phyloP scores from a whole-genome alignment of 768 basidiomycete genomes.

The Kwoniella pini region DNA sequence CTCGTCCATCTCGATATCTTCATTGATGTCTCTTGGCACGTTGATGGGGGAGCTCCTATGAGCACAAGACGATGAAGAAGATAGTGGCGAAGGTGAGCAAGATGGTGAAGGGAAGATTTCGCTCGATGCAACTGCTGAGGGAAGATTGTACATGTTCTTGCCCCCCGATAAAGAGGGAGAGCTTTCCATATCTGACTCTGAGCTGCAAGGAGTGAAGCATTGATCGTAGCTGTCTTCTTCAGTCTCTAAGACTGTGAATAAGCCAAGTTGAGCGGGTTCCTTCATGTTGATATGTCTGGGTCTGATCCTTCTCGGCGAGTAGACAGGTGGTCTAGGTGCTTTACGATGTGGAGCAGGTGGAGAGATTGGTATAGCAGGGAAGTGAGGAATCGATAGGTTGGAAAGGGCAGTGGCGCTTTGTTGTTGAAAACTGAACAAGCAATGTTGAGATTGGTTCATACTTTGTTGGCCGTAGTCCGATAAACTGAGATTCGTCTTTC shows the following conservation, averaged over 20 bases:
- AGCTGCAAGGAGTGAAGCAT: not conserved
- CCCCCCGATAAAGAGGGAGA: no score
- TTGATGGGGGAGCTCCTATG: not conserved
- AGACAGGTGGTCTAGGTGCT: constrained; percentile 62
- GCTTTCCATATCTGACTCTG: not conserved
- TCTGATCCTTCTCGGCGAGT: constrained; percentile 48
- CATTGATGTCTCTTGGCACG: constrained; percentile 18
- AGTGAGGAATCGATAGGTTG: constrained; percentile 35
- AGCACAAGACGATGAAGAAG: not conserved
- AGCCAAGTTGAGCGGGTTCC: constrained; percentile 24
- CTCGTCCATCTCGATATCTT: constrained; percentile 17
- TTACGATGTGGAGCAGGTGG: constrained; percentile 40
- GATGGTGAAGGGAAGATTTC: constrained; percentile 12
- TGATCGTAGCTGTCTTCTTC: constrained; percentile 6
- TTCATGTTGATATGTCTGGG: constrained; percentile 26
- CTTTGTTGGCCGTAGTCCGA: not conserved
- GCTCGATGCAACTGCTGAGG: constrained; percentile 16
- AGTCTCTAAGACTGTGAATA: constrained; percentile 27
- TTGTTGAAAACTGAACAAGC: not conserved
- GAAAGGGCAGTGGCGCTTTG: not conserved
- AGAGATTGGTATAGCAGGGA: constrained; percentile 36
- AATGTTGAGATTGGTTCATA: constrained; percentile 1
- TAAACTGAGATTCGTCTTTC: no score
- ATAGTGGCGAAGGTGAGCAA: not conserved
- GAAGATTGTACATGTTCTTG: constrained; percentile 3